Percentiles rank a stretch among this genome's conserved stretches.
phyloP scores from a whole-genome alignment of 179 eudicot species.

The Sideroxylon spinosum region DNA sequence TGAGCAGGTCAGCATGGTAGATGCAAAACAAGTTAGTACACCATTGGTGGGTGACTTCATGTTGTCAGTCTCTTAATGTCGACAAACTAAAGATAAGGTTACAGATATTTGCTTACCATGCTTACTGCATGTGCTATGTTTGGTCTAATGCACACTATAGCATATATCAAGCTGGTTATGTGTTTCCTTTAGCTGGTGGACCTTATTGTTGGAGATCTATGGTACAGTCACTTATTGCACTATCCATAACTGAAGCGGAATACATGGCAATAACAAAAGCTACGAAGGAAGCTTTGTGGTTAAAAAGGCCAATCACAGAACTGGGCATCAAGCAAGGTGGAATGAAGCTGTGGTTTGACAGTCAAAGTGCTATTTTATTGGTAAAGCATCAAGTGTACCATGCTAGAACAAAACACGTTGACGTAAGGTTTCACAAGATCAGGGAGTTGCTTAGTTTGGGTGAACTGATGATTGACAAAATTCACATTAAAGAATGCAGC shows the following conservation, averaged over 20 bases:
- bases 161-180: too few relatives aligned
- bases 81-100: not conserved
- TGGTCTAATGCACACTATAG: too few relatives aligned
- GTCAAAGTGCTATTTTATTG: not conserved
- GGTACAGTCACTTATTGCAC: not conserved
- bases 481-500: not conserved
- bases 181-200: not conserved
- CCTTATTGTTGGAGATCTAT: not conserved
- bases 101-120: too few relatives aligned
- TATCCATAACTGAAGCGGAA: slow-evolving; percentile 4
- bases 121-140: too few relatives aligned
- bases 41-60: not conserved
- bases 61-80: not conserved
- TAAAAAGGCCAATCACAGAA: not conserved
- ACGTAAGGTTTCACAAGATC: not conserved
- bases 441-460: not conserved
- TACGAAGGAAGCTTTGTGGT: not conserved
- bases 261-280: not conserved
- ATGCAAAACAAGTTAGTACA: not conserved
- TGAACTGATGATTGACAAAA: too few relatives aligned
- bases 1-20: not conserved
- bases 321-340: not conserved
- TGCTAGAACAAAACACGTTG: slow-evolving; percentile 1
- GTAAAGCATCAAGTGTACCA: not conserved
- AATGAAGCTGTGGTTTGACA: not conserved